Evolutionary conservation across 345 rosid species (phyloP).

Genomic region (Bruguiera sexangula): DNA sequence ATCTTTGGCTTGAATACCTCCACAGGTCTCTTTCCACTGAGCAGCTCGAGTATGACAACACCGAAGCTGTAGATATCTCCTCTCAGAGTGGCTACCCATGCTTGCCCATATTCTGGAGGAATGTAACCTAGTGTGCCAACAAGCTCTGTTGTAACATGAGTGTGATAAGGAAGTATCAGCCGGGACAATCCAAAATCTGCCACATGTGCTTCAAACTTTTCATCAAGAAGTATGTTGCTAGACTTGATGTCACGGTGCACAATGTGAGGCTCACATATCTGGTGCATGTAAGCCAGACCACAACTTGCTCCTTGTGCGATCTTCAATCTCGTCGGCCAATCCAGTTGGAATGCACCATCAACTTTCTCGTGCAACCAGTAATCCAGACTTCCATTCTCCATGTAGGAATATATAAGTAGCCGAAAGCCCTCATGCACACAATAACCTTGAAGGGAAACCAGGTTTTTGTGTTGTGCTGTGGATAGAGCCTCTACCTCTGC

Average conservation of each 20-base stretch:
- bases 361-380: slow-evolving; percentile 45
- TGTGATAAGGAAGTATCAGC: slow-evolving; percentile 43
- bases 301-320: slow-evolving; percentile 35
- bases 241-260: slow-evolving; percentile 53
- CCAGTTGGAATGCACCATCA: slow-evolving; percentile 38
- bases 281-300: slow-evolving; percentile 50
- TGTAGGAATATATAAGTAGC: slow-evolving; percentile 38
- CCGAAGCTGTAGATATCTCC: slow-evolving; percentile 54
- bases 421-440: slow-evolving; percentile 40
- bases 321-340: slow-evolving; percentile 44
- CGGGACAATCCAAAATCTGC: slow-evolving; percentile 47
- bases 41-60: slow-evolving; percentile 47
- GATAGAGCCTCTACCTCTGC: slow-evolving; percentile 49
- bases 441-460: slow-evolving; percentile 46
- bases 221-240: slow-evolving; percentile 49
- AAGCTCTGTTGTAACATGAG: slow-evolving; percentile 46
- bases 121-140: slow-evolving; percentile 49
- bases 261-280: slow-evolving; percentile 34
- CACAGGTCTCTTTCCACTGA: slow-evolving; percentile 44
- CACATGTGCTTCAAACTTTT: slow-evolving; percentile 39
- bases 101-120: slow-evolving; percentile 47
- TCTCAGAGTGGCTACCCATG: slow-evolving; percentile 48
- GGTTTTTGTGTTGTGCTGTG: slow-evolving; percentile 41
- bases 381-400: slow-evolving; percentile 50
- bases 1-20: slow-evolving; percentile 37